Evolutionary conservation across 2,329 filamentous ascomycete genomes (phyloP), one percentile per base, ranked within the genome.

Genomic region (Didymella sp.): DNA sequence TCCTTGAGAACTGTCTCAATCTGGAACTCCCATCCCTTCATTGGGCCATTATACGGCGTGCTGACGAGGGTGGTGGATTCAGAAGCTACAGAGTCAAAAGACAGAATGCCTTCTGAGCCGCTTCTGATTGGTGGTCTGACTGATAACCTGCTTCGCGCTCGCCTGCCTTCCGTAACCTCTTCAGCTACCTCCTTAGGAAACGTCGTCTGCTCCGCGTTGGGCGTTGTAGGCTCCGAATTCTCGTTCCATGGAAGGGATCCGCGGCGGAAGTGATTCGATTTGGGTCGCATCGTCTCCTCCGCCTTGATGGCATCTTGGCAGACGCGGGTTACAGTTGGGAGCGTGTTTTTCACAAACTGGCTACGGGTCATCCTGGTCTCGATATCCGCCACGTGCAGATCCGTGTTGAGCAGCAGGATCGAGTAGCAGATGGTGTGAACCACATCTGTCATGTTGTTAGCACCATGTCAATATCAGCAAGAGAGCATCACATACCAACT

Each of bases 341-440:
- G 88, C 4, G 95, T 97, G 73, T 99, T 99, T 77, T 96, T 96
- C 72, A 99, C 86, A 71, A 98, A 99, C 71, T 98, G 94, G 61
- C 84, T 89, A 53, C 90, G 87, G 1, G 94, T 98, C 95, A 99
- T 99, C 80, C 96, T 96, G 68, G 90, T 87, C 60, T 96, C 92
- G 66, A 98, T 96, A 72, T 98, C 93, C 56, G 94, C 95, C 70
- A 98, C 77, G 71, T 99, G 94, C 53, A 99, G 81, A 79, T 99
- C 95, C 30, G 95, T 99, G 71, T 99, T 99, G 61, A 99, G 84
- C 11, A 99, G 83, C 71, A 99, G 88, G 62, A 99, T 87, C 1
- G 95, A 97, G 76, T 98, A 99, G 78, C 92, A 96, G 62, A 98
- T 96, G 22, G 93, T 97, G 75, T 99, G 94, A 17, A 99, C 93